Conservation (phyloP, 371 early-diverging fungal genomes). For the Fennellomyces sp. region DNA sequence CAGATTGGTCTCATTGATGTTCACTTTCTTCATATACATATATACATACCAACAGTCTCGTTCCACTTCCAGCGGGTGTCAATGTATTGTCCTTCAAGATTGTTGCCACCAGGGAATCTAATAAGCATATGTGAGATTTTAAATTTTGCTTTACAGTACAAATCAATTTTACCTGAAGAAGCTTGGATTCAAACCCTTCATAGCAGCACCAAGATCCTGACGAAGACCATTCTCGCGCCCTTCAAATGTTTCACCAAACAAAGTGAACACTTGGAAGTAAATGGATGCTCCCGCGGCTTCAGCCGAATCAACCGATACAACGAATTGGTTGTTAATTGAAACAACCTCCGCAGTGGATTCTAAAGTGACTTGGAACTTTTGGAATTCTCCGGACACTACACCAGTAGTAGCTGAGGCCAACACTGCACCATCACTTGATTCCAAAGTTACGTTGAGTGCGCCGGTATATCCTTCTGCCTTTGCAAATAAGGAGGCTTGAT, state of each 20-base stretch:
- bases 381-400: constrained; percentile 10
- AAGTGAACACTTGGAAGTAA: constrained; percentile 22
- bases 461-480: constrained; percentile 19
- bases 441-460: constrained; percentile 19
- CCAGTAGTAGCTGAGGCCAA: constrained; percentile 7
- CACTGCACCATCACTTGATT: constrained; percentile 7
- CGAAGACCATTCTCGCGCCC: constrained; percentile 26
- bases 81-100: constrained; percentile 21
- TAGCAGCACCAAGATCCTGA: constrained; percentile 14
- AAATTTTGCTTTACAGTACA: no score
- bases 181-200: constrained; percentile 16
- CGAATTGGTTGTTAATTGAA: constrained; percentile 20
- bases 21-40: background rate
- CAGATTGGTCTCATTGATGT: background rate
- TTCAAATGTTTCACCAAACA: constrained; percentile 31
- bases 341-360: constrained; percentile 6
- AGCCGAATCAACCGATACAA: constrained; percentile 10
- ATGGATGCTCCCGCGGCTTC: constrained; percentile 18
- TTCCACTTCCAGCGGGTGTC: constrained; percentile 30
- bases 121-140: no score
- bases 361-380: constrained; percentile 16
- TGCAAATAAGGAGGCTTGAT: constrained; percentile 21
- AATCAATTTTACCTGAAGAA: constrained; percentile 32
- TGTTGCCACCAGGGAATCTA: constrained; percentile 29
- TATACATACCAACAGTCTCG: constrained; percentile 15